These are phyloP conservation scores for Cymbopogon citratus DNA, from an alignment of 176 grass and related monocot genomes.

Conservation along the genomic window DNA sequence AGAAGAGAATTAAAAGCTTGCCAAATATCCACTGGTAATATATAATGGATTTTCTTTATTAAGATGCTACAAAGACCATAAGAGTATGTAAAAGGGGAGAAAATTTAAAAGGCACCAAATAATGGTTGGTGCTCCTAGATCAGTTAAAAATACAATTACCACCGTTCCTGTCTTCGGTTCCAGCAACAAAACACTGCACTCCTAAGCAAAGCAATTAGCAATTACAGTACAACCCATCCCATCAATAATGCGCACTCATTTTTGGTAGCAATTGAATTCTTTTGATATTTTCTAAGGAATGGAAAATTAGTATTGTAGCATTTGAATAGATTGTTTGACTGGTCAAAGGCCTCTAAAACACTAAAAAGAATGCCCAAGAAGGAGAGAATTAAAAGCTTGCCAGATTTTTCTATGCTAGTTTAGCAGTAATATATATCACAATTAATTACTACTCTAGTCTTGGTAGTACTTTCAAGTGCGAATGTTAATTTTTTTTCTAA, in stretches of 20 bases:
- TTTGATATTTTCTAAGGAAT: no score
- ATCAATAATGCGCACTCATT: neutral
- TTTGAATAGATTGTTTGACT: neutral
- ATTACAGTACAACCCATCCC: neutral
- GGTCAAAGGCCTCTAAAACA: neutral
- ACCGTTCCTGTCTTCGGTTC: neutral
- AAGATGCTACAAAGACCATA: neutral
- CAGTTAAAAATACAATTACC: neutral
- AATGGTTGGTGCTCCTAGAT: neutral
- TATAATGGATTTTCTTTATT: no score
- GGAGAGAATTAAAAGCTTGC: neutral
- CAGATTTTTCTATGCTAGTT: neutral
- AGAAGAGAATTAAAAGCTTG: no score
- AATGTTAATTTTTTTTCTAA: neutral
- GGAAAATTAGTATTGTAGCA: neutral
- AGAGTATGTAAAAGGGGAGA: neutral
- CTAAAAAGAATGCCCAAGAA: neutral
- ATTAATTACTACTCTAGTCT: neutral
- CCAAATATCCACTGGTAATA: no score
- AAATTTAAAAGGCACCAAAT: neutral
- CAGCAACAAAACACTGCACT: neutral
- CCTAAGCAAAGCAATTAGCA: neutral
- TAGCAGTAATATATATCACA: neutral
- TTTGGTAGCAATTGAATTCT: neutral
- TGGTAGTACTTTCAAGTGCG: neutral